phyloP scores from a whole-genome alignment of 768 basidiomycete genomes.

The Porphyrellus cyaneotinctus region DNA sequence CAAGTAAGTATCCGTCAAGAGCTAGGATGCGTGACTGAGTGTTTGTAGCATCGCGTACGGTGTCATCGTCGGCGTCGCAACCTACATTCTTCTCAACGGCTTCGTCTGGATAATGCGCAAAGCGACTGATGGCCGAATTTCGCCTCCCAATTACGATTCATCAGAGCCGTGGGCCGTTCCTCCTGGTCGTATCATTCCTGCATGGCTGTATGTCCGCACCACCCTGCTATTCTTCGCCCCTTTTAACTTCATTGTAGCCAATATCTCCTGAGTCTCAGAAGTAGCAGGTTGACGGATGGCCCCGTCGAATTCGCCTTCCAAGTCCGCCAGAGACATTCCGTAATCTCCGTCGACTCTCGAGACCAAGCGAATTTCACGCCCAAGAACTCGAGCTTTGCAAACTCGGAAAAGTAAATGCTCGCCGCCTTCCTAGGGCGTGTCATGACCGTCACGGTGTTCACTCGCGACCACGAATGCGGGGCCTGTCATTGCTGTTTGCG shows the following conservation, averaged over 20 bases:
- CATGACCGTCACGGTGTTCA: constrained; percentile 6
- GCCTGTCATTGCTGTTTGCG: constrained; percentile 12
- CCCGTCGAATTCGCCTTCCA: constrained; percentile 29
- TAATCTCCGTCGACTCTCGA: constrained; percentile 31
- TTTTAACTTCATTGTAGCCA: constrained; percentile 18
- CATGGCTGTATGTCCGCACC: constrained; percentile 54
- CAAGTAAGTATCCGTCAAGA: constrained; percentile 48
- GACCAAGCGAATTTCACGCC: constrained; percentile 25
- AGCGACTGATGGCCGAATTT: constrained; percentile 52
- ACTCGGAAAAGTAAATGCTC: constrained; percentile 26
- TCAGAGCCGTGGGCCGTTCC: constrained; percentile 71
- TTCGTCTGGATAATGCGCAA: constrained; percentile 56
- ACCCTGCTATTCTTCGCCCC: background rate
- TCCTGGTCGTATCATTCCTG: constrained; percentile 62
- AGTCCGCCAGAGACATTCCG: constrained; percentile 31
- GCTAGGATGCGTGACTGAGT: background rate
- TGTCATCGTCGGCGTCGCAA: constrained; percentile 73
- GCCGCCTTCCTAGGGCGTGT: background rate
- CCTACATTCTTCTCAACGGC: constrained; percentile 72
- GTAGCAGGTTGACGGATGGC: background rate
- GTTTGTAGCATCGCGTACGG: constrained; percentile 76
- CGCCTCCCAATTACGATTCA: constrained; percentile 59
- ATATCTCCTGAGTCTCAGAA: constrained; percentile 21
- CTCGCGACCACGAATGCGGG: constrained; percentile 15
- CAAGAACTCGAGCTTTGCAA: constrained; percentile 23